A percentile compares a stretch with the other conserved stretches of the same genome.
Conservation (phyloP, 192 early-diverging fungal species). For the Jimgerdemannia lactiflua region DNA sequence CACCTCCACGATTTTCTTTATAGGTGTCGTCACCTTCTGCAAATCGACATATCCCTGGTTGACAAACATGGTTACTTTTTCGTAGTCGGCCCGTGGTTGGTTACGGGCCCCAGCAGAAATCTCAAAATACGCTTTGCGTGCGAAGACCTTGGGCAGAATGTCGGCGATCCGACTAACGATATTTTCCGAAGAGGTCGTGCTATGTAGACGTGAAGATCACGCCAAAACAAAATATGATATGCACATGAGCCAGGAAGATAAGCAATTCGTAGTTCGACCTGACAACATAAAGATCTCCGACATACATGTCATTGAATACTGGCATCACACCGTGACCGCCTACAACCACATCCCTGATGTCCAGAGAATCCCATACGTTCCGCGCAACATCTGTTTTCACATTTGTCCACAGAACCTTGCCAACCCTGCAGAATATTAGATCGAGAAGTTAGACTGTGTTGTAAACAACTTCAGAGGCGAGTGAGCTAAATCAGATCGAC, state of each 20-base stretch:
- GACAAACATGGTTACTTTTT: slow-evolving; percentile 28
- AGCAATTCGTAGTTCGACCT: no score
- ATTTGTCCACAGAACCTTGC: slow-evolving; percentile 36
- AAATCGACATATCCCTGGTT: slow-evolving; percentile 26
- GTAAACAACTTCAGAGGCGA: background rate
- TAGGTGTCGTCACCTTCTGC: slow-evolving; percentile 24
- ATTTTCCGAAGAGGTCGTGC: slow-evolving; percentile 19
- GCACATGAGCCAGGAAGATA: no score
- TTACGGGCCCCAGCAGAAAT: slow-evolving; percentile 35
- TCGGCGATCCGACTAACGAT: slow-evolving; percentile 6
- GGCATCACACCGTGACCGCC: slow-evolving; percentile 21
- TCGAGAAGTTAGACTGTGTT: background rate
- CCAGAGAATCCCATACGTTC: slow-evolving; percentile 30
- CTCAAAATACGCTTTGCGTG: slow-evolving; percentile 25
- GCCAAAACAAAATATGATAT: background rate
- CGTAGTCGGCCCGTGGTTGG: slow-evolving; percentile 20
- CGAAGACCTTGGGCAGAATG: slow-evolving; percentile 9
- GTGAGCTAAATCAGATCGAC: no score
- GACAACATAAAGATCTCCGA: background rate
- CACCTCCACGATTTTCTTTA: slow-evolving; percentile 23
- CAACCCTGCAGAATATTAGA: slow-evolving; percentile 23
- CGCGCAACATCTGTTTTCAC: slow-evolving; percentile 12
- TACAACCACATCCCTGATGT: slow-evolving; percentile 32
- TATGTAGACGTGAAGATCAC: background rate
- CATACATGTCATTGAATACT: slow-evolving; percentile 32